phyloP scores from a whole-genome alignment of 1,139 yeast species.

The Yamadazyma trypodendri region DNA sequence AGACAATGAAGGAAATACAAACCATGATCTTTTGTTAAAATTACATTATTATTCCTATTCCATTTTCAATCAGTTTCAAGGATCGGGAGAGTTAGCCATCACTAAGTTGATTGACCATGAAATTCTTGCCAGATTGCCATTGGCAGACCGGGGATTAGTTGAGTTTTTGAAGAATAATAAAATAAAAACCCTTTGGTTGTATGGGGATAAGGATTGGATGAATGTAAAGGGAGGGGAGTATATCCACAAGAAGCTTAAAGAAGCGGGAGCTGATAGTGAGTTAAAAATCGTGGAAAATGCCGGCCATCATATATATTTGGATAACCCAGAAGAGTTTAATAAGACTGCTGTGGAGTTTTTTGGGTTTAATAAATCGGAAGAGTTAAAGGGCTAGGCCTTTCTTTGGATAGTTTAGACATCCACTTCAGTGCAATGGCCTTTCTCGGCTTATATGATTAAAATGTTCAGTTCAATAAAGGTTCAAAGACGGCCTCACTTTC shows the following conservation, averaged over 20 bases:
- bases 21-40: slow-evolving; percentile 28
- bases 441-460: too few species aligned
- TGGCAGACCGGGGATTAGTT: slow-evolving; percentile 41
- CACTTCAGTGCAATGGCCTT: too few species aligned
- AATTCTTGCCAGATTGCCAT: slow-evolving; percentile 39
- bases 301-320: slow-evolving; percentile 44
- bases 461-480: too few species aligned
- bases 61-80: slow-evolving; percentile 45
- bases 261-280: slow-evolving; percentile 17
- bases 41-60: slow-evolving; percentile 44
- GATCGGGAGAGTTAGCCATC: slow-evolving; percentile 47
- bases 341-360: slow-evolving; percentile 28
- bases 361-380: too few species aligned
- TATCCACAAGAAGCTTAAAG: slow-evolving; percentile 26
- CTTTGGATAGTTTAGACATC: too few species aligned
- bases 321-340: slow-evolving; percentile 38
- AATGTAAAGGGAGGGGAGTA: slow-evolving; percentile 40
- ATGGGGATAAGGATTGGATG: slow-evolving; percentile 50
- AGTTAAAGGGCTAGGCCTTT: too few species aligned
- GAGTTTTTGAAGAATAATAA: slow-evolving; percentile 26
- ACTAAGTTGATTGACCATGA: slow-evolving; percentile 43
- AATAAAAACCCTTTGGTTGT: slow-evolving; percentile 34
- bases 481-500: too few species aligned
- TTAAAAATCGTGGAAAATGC: slow-evolving; percentile 33
- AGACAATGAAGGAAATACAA: slow-evolving; percentile 16